A percentile compares a stretch with the other conserved stretches of the same genome.
phyloP scores from a whole-genome alignment of 352 stramenopile species.

The Plasmopara viticola region DNA sequence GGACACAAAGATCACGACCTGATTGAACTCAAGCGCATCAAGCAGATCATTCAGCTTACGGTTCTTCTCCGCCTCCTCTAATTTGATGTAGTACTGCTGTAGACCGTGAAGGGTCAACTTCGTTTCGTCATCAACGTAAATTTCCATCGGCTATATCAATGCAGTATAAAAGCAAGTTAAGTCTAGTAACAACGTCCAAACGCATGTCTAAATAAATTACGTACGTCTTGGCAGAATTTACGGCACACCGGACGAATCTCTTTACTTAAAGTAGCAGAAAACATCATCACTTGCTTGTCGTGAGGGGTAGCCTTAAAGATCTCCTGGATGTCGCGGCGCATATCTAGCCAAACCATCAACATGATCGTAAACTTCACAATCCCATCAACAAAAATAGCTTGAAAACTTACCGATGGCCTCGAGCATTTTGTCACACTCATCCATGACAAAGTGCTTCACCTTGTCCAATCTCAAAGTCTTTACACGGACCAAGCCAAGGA shows the following conservation, averaged over 20 bases:
- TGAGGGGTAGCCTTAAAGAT: constrained; percentile 99
- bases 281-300: constrained; percentile 99
- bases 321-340: constrained; percentile 98
- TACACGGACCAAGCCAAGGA: constrained; percentile 84
- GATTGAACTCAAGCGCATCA: constrained; percentile 99
- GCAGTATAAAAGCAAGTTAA: background rate
- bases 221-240: constrained; percentile 99
- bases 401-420: constrained; percentile 87
- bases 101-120: constrained; percentile 99
- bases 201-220: constrained; percentile 18
- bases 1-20: constrained; percentile 98
- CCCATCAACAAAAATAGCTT: background rate
- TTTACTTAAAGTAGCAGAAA: constrained; percentile 98
- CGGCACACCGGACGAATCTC: constrained; percentile 98
- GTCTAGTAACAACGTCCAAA: background rate
- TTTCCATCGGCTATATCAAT: constrained; percentile 92
- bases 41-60: constrained; percentile 99
- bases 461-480: constrained; percentile 98
- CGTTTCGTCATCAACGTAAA: constrained; percentile 99
- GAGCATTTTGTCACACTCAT: constrained; percentile 99
- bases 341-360: constrained; percentile 67
- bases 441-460: constrained; percentile 99
- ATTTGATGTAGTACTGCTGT: constrained; percentile 99
- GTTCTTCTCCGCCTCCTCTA: constrained; percentile 99
- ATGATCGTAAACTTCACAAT: background rate